phyloP scores from a whole-genome alignment of 768 basidiomycete species.

The Leccinum longicurvipes region DNA sequence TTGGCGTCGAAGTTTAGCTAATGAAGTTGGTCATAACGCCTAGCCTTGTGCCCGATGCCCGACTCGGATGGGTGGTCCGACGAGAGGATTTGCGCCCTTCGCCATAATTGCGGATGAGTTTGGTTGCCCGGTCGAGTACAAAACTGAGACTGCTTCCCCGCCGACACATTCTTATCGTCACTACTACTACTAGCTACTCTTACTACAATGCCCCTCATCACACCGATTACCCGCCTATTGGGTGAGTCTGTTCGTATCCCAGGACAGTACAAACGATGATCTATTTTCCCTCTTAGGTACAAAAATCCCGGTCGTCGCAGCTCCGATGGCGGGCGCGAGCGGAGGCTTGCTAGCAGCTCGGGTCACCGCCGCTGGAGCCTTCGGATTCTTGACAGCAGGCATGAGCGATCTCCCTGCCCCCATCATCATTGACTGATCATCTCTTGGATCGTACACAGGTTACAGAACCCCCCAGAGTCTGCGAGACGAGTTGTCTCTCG shows the following conservation, averaged over 20 bases:
- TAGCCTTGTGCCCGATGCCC: neutral
- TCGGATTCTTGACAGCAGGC: constrained; percentile 75
- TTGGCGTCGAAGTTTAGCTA: neutral
- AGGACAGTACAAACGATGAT: neutral
- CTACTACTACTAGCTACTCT: no score
- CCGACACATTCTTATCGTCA: neutral
- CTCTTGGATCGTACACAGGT: constrained; percentile 33
- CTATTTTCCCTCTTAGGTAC: constrained; percentile 38
- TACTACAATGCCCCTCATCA: constrained; percentile 27
- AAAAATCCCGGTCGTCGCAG: constrained; percentile 55
- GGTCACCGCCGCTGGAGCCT: constrained; percentile 66
- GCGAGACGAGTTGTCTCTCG: constrained; percentile 48
- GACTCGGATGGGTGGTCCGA: no score
- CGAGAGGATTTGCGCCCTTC: no score
- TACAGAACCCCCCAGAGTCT: constrained; percentile 46
- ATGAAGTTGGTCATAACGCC: neutral
- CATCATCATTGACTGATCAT: neutral
- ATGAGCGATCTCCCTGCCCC: neutral
- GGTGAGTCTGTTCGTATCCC: constrained; percentile 33
- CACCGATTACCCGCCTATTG: constrained; percentile 48
- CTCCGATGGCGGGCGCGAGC: constrained; percentile 70
- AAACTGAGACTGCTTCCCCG: neutral
- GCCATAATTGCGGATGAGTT: no score
- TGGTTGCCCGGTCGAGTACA: no score
- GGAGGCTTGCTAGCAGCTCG: constrained; percentile 60